Evolutionary conservation across 2,329 filamentous ascomycete species (phyloP).

Genomic region (Aspergillus spinulosporus): DNA sequence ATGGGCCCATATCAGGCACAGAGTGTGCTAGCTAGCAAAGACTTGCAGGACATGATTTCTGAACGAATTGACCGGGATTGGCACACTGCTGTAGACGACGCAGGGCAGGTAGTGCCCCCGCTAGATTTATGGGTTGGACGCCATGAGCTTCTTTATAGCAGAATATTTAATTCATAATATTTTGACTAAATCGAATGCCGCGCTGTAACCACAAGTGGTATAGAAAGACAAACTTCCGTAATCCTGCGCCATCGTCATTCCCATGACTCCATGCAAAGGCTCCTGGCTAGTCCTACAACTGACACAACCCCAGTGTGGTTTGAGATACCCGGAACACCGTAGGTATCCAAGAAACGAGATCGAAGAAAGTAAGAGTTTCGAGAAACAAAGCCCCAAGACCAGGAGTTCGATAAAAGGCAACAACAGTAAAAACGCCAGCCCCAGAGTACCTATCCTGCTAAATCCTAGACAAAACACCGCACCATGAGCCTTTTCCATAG

Average conservation of each 20-base stretch:
- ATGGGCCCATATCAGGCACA: slow-evolving; percentile 68
- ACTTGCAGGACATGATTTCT: slow-evolving; percentile 54
- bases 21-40: slow-evolving; percentile 55
- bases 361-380: slow-evolving; percentile 14
- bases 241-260: slow-evolving; percentile 27
- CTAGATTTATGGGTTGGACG: slow-evolving; percentile 66
- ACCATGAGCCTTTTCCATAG: slow-evolving; percentile 35
- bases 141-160: slow-evolving; percentile 65
- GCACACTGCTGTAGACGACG: slow-evolving; percentile 53
- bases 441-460: slow-evolving; percentile 33
- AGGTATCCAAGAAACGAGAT: slow-evolving; percentile 34
- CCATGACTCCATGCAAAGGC: slow-evolving; percentile 23
- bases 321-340: slow-evolving; percentile 27
- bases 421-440: slow-evolving; percentile 33
- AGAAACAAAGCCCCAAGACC: slow-evolving; percentile 21
- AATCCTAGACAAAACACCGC: slow-evolving; percentile 38
- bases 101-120: slow-evolving; percentile 61
- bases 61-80: slow-evolving; percentile 52
- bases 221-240: slow-evolving; percentile 22
- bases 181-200: not conserved
- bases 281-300: slow-evolving; percentile 38
- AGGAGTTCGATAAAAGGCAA: slow-evolving; percentile 26
- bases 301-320: slow-evolving; percentile 23
- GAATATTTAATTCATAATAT: slow-evolving; percentile 65
- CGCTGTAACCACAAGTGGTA: slow-evolving; percentile 7